A percentile compares a stretch with the other conserved stretches of the same genome.
Evolutionary conservation across 192 early-diverging fungal genomes (phyloP).

Genomic region (Podila epigama): DNA sequence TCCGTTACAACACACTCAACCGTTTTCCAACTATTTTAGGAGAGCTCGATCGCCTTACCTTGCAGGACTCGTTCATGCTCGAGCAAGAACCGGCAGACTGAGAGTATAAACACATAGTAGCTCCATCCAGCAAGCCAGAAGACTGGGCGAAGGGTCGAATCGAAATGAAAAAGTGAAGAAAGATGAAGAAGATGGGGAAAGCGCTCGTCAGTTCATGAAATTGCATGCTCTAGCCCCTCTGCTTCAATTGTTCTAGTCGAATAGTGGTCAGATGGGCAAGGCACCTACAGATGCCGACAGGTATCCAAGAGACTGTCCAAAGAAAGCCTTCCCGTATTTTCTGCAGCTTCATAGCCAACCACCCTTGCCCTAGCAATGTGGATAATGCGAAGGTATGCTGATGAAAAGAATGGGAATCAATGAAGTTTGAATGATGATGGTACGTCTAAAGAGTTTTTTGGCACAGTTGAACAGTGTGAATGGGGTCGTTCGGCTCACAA

Average conservation of each 20-base stretch:
- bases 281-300: constrained; percentile 32
- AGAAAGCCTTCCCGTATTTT: constrained; percentile 23
- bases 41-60: constrained; percentile 12
- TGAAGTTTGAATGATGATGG: neutral
- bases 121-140: constrained; percentile 24
- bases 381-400: neutral
- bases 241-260: neutral
- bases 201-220: neutral
- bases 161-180: neutral
- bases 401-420: neutral
- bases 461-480: too few relatives aligned
- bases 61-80: constrained; percentile 20
- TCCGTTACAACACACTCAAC: too few relatives aligned
- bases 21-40: too few relatives aligned
- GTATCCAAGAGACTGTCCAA: constrained; percentile 19
- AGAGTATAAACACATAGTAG: constrained; percentile 29
- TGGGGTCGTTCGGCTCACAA: too few relatives aligned
- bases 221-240: neutral
- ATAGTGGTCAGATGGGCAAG: neutral
- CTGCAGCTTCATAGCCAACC: constrained; percentile 38
- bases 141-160: too few relatives aligned
- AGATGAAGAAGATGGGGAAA: neutral
- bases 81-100: constrained; percentile 32
- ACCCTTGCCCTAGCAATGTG: neutral
- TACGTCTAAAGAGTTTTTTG: too few relatives aligned